A percentile compares a stretch with the other conserved stretches of the same genome.
Conservation (phyloP, 106 monocot genomes). For the Allium fistulosum region DNA sequence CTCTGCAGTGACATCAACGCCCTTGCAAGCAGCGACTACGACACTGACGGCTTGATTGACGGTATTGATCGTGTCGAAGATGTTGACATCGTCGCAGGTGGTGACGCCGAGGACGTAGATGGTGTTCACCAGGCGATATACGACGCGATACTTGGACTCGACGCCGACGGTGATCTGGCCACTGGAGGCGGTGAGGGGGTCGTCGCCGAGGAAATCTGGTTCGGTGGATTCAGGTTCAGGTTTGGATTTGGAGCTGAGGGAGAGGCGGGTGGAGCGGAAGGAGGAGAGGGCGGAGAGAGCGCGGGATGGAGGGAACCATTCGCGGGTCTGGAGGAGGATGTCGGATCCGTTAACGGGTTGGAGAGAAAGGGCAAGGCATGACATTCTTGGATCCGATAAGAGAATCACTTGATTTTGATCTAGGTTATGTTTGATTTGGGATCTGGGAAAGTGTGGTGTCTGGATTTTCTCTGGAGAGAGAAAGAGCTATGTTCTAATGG, state of each 20-base stretch:
- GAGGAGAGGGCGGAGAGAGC: conserved; percentile 27
- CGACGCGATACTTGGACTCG: conserved; percentile 78
- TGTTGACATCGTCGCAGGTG: conserved; percentile 54
- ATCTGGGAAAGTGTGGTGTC: not conserved
- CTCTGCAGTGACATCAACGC: conserved; percentile 92
- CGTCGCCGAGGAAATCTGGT: conserved; percentile 71
- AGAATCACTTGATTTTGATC: not conserved
- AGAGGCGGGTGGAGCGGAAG: conserved; percentile 18
- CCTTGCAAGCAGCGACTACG: conserved; percentile 89
- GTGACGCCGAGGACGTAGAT: conserved; percentile 96
- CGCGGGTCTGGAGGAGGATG: conserved; percentile 86
- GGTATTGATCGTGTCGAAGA: conserved; percentile 63
- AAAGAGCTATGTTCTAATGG: not conserved
- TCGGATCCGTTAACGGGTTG: conserved; percentile 83
- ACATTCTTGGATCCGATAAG: conserved; percentile 35
- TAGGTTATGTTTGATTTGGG: not conserved
- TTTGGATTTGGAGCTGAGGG: conserved; percentile 6
- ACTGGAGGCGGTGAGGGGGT: conserved; percentile 87
- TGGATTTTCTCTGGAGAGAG: not conserved
- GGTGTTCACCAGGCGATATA: conserved; percentile 93
- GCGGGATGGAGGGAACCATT: conserved; percentile 33
- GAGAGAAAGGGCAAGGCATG: conserved; percentile 92
- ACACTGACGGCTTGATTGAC: conserved; percentile 86
- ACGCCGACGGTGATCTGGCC: conserved; percentile 92
- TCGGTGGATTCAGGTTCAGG: conserved; percentile 9